Evolutionary conservation across 441 rosid genomes (phyloP).

Genomic region (Capsella rubella): DNA sequence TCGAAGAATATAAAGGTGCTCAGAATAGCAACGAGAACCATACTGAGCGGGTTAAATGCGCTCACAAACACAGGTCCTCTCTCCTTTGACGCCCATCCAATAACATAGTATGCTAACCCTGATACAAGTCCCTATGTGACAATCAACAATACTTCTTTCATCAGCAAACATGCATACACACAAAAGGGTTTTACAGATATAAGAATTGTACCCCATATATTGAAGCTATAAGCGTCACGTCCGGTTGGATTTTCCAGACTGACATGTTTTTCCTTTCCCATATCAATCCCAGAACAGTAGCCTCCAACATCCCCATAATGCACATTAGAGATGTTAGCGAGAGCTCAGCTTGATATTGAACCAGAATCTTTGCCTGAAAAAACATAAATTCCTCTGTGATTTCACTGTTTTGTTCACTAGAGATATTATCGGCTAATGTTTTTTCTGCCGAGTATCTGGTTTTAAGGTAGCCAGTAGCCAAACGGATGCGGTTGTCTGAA

Average conservation of each 20-base stretch:
- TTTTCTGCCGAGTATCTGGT: not conserved
- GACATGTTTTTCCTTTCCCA: conserved; percentile 66
- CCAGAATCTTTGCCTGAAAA: conserved; percentile 65
- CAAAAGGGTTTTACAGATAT: not conserved
- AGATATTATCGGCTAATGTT: not conserved
- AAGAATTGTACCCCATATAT: conserved; percentile 71
- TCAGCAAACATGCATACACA: conserved; percentile 15
- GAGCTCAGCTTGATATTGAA: conserved; percentile 75
- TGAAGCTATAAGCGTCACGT: conserved; percentile 72
- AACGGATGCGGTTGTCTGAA: conserved; percentile 1
- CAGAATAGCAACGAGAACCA: conserved; percentile 80
- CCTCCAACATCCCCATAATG: conserved; percentile 77
- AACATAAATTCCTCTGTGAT: conserved; percentile 9
- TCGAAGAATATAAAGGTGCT: conserved; percentile 72
- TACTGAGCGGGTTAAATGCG: conserved; percentile 77
- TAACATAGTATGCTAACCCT: conserved; percentile 82
- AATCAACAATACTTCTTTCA: conserved; percentile 26
- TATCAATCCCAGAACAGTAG: conserved; percentile 55
- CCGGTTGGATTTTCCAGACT: conserved; percentile 66
- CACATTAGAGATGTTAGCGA: conserved; percentile 88
- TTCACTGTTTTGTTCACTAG: not conserved
- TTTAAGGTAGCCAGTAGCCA: not conserved
- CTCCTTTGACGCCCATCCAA: conserved; percentile 70
- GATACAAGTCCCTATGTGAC: conserved; percentile 79
- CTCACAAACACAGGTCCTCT: conserved; percentile 95